These are phyloP conservation scores for Mallotus japonicus DNA, from an alignment of 441 rosid genomes.

Conservation along the genomic window DNA sequence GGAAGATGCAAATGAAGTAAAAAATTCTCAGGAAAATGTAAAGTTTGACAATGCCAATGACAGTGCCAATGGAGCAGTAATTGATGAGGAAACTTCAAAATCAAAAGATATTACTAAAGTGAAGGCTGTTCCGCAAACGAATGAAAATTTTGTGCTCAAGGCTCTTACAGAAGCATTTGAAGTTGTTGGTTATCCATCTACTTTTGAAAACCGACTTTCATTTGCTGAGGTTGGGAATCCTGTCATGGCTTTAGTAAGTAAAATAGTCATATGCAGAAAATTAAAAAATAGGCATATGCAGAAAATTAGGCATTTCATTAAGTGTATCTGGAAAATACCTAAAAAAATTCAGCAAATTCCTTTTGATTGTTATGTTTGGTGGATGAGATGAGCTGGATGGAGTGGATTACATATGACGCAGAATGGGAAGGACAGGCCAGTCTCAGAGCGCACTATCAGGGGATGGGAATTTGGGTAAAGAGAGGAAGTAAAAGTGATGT, in stretches of 20 bases:
- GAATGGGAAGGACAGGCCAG: conserved; percentile 23
- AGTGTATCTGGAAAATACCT: not conserved
- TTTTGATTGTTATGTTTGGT: conserved; percentile 26
- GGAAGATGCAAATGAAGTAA: conserved; percentile 50
- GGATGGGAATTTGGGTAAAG: conserved; percentile 36
- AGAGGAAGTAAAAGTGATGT: conserved; percentile 35
- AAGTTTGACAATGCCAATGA: conserved; percentile 38
- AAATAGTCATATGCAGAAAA: conserved; percentile 5
- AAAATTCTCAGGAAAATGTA: conserved; percentile 36
- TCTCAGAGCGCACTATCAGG: conserved; percentile 21
- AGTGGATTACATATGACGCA: conserved; percentile 18
- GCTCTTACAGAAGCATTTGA: conserved; percentile 90
- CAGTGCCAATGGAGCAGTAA: conserved; percentile 35
- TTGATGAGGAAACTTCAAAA: conserved; percentile 39
- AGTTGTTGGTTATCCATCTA: conserved; percentile 62
- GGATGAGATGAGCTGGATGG: conserved; percentile 77
- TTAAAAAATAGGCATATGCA: not conserved
- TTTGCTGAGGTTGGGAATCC: conserved; percentile 96
- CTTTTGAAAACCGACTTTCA: conserved; percentile 62
- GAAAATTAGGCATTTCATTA: conserved; percentile 1
- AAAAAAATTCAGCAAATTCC: not conserved
- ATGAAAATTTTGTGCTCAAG: conserved; percentile 59
- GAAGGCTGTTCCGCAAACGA: conserved; percentile 36
- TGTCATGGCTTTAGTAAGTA: conserved; percentile 93
- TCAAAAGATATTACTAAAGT: conserved; percentile 38